Conservation (phyloP, 139 green algal genomes). For the Closterium sp. region DNA sequence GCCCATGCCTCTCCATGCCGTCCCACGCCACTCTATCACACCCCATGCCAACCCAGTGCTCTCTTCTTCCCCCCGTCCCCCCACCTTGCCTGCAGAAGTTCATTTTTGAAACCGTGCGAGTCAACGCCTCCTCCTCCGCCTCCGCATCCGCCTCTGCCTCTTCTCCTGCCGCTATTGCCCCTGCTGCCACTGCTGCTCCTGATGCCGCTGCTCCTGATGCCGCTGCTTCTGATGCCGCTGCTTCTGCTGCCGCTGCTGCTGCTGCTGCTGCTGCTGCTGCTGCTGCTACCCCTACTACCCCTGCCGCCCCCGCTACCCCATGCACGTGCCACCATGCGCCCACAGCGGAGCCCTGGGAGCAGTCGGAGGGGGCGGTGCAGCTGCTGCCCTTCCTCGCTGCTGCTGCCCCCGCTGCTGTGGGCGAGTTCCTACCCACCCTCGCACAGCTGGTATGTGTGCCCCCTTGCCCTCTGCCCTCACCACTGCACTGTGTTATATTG, state of each 20-base stretch:
- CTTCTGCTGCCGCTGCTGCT: background rate
- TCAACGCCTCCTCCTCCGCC: background rate
- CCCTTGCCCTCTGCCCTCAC: too few species aligned
- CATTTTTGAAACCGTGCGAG: background rate
- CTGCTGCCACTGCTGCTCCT: background rate
- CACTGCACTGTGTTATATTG: too few species aligned
- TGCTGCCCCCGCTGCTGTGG: constrained; percentile 11
- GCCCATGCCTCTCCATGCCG: too few species aligned
- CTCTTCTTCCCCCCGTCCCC: background rate
- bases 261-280: too few species aligned
- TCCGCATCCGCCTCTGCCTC: background rate
- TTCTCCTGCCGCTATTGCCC: background rate
- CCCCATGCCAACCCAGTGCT: too few species aligned
- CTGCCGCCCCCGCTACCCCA: background rate
- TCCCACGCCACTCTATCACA: too few species aligned
- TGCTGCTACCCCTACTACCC: background rate
- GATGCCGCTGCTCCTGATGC: background rate
- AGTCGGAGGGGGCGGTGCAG: constrained; percentile 80
- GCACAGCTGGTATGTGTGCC: constrained; percentile 58
- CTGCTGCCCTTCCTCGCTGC: constrained; percentile 73
- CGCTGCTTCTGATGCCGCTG: background rate
- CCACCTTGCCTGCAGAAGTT: background rate
- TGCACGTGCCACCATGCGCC: background rate
- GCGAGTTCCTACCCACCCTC: constrained; percentile 64
- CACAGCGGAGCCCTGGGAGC: constrained; percentile 80